Evolutionary conservation across 768 basidiomycete species (phyloP).

Genomic region (Zangia roseola): DNA sequence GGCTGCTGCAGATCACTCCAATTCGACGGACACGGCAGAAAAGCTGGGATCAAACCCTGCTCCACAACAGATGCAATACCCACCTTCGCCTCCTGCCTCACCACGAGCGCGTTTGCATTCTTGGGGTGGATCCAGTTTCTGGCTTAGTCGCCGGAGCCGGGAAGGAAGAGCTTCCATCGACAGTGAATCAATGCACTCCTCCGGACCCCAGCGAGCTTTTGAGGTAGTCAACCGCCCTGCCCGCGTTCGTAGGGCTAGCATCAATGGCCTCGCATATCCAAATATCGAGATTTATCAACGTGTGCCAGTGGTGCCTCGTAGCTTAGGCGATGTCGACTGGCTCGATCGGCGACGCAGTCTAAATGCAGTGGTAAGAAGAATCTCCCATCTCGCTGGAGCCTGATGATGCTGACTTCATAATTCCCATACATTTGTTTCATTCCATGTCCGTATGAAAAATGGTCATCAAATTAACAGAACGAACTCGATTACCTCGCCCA

Average conservation of each 20-base stretch:
- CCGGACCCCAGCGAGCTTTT: slow-evolving; percentile 39
- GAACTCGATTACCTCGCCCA: slow-evolving; percentile 71
- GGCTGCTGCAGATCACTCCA: slow-evolving; percentile 28
- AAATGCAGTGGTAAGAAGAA: slow-evolving; percentile 59
- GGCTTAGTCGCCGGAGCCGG: slow-evolving; percentile 34
- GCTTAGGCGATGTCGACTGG: slow-evolving; percentile 77
- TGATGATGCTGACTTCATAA: slow-evolving; percentile 21
- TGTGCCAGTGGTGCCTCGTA: slow-evolving; percentile 46
- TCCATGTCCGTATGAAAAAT: slow-evolving; percentile 1
- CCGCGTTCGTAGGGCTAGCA: slow-evolving; percentile 53
- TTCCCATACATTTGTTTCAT: slow-evolving; percentile 2
- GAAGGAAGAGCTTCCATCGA: slow-evolving; percentile 41
- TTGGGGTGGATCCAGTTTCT: slow-evolving; percentile 39
- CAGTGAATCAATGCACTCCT: slow-evolving; percentile 35
- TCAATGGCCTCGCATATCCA: slow-evolving; percentile 39
- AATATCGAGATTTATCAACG: slow-evolving; percentile 48
- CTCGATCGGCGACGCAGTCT: slow-evolving; percentile 69
- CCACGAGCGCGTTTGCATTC: slow-evolving; percentile 36
- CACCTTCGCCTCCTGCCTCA: slow-evolving; percentile 30
- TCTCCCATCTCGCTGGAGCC: slow-evolving; percentile 13
- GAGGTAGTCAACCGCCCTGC: slow-evolving; percentile 51
- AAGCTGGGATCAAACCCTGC: slow-evolving; percentile 34
- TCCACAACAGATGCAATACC: slow-evolving; percentile 31
- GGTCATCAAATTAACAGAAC: slow-evolving; percentile 43
- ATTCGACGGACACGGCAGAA: slow-evolving; percentile 42